Conservation (phyloP, 208 protist genomes). For the Acanthamoeba triangularis region DNA sequence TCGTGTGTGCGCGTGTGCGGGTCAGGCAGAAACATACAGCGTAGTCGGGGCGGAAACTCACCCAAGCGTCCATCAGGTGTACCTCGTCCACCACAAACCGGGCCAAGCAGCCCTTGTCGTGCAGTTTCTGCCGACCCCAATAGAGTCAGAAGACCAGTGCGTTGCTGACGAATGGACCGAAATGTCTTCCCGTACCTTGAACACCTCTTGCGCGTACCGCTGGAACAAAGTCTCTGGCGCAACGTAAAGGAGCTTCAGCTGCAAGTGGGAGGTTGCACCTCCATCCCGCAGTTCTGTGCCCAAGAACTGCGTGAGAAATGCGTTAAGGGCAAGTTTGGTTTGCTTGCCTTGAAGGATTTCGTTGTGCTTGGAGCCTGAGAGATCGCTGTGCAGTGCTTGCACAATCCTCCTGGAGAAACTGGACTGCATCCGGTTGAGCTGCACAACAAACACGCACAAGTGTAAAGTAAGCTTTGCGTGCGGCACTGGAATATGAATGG, state of each 20-base stretch:
- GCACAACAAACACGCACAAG: background rate
- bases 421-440: background rate
- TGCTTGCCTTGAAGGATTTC: background rate
- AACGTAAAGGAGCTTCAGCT: background rate
- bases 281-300: background rate
- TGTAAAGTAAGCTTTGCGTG: too few species aligned
- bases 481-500: background rate
- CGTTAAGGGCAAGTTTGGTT: background rate
- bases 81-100: constrained; percentile 86
- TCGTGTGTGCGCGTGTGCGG: background rate
- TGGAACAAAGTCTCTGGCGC: background rate
- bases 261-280: too few species aligned
- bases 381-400: background rate
- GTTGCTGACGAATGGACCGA: background rate
- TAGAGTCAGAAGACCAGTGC: background rate
- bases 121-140: background rate
- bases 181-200: background rate
- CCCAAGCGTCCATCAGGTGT: constrained; percentile 87
- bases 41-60: constrained; percentile 85
- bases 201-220: background rate
- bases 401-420: background rate
- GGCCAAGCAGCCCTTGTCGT: background rate
- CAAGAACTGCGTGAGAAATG: too few species aligned
- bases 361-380: background rate
- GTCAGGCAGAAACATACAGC: background rate